These are phyloP conservation scores for Leccinellum luteum DNA, from an alignment of 768 basidiomycete species.

Conservation along the genomic window DNA sequence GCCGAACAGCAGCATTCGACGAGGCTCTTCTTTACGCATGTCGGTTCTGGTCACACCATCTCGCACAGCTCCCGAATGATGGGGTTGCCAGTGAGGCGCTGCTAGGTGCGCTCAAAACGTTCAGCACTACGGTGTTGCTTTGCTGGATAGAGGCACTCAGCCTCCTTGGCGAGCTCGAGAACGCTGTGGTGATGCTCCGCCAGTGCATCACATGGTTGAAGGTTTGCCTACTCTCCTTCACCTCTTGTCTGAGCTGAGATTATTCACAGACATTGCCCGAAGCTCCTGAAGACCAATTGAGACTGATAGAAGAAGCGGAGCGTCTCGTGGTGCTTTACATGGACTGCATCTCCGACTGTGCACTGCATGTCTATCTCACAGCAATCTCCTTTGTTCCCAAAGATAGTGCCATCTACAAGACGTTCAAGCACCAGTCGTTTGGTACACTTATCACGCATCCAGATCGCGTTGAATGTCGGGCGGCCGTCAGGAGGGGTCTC, in stretches of 20 bases:
- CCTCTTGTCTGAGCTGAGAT: not conserved
- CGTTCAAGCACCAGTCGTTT: constrained; percentile 8
- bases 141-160: constrained; percentile 17
- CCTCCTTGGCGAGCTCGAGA: constrained; percentile 13
- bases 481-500: not conserved
- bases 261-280: constrained; percentile 4
- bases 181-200: constrained; percentile 14
- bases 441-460: not conserved
- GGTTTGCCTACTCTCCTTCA: not conserved
- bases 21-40: constrained; percentile 16
- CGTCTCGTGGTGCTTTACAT: constrained; percentile 19
- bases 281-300: constrained; percentile 4
- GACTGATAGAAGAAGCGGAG: constrained; percentile 17
- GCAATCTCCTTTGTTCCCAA: constrained; percentile 2
- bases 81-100: constrained; percentile 4
- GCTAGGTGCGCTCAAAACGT: constrained; percentile 3
- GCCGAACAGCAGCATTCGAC: constrained; percentile 4
- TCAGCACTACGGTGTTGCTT: constrained; percentile 10
- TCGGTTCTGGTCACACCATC: constrained; percentile 19
- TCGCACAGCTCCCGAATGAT: constrained; percentile 12
- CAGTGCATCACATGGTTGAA: constrained; percentile 11
- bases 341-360: constrained; percentile 20
- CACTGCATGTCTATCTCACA: constrained; percentile 18
- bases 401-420: constrained; percentile 1
- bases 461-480: not conserved